Evolutionary conservation across 2,329 filamentous ascomycete species (phyloP), one percentile per base, ranked within the genome.

Genomic region (Paracorniculantispora psalliotae): DNA sequence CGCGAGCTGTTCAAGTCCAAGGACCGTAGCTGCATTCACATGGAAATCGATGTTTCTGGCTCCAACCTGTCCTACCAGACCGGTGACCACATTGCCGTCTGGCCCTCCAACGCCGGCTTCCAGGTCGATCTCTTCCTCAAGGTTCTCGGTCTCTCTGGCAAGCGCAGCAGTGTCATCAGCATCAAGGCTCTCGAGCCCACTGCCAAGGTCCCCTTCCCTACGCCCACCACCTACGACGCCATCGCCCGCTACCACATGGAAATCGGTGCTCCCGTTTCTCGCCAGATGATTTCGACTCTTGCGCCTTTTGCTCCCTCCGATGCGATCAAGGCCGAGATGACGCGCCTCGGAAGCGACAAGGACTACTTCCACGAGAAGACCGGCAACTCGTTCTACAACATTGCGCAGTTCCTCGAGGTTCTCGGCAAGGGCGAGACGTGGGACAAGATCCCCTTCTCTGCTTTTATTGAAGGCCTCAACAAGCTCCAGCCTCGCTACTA

Each of bases 401-500:
- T 99, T 68, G 88, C 91, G 13, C 89, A 96, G 68, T 84, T 94
- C 52, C 82, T 99, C 43, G 81, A 91, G 64, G 82, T 80, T 54
- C 82, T 94, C 63, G 82, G 86, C 67, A 86, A 88, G 35, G 86
- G 88, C 51, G 79, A 90, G 74, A 85, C 85, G 61, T 99, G 94
- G 90, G 79, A 84, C 57, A 87, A 86, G 57, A 86, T 97, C 59
- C 96, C 94, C 17, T 97, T 99, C 77, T 96, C 94, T 9, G 87
- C 92, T 67, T 87, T 97, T 67, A 92, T 99, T 65, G 94, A 99
- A 80, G 90, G 91, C 64, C 76, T 99, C 62, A 90, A 87, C 76
- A 97, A 97, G 80, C 86, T 99, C 59, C 94, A 99, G 75, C 93
- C 94, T 41, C 91, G 94, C 52, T 99, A 97, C 81, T 99, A 99